Evolutionary conservation across 768 basidiomycete species (phyloP), one percentile per base, ranked within the genome.

Genomic region (Tricholoma sp.): DNA sequence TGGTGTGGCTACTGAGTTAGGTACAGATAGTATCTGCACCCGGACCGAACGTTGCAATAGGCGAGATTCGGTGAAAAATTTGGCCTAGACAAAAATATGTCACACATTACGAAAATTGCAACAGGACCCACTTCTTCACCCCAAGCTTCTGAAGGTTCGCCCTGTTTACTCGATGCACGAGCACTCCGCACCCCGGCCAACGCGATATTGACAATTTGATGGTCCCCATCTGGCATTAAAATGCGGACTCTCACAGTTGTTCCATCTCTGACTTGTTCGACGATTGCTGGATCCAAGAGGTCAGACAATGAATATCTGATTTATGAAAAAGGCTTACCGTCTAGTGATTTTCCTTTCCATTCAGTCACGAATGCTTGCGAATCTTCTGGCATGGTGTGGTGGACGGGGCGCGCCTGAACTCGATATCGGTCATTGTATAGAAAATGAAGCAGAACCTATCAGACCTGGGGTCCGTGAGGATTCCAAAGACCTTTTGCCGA

Each of bases 191-290:
- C 84, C 45, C 93, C 93, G 27, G 93, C 91, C 58, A 92, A 79
- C 7, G 88, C 80, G 61, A 98, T 81, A 67, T 93, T 97, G 69
- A 88, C 79, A 56, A 95, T 79, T 74, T 97, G 97, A 67, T 99
- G 97, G 57, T 90, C 85, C 10, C 86, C 89, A 45, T 91, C 85
- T 16, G 94, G 89, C 76, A 98, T 83, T 55, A 97, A 76, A 49
- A 98, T 81, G 51, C 97, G 86, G 50, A 89, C 84, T 19, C 96
- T 88, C 29, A 98, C 74, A 27, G 92, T 95, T 19, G 91, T 88
- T 50, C 94, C 96, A 67, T 98, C 95, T 51, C 90, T 83, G 53
- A 98, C 94, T 67, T 90, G 87, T 72, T 99, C 96, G 57, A 98
- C 91, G 59, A 98, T 82, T 50, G 89, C 94, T 95, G 57, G 32